phyloP scores from a whole-genome alignment of 2,329 filamentous ascomycete species.

The Neurospora crassa region DNA sequence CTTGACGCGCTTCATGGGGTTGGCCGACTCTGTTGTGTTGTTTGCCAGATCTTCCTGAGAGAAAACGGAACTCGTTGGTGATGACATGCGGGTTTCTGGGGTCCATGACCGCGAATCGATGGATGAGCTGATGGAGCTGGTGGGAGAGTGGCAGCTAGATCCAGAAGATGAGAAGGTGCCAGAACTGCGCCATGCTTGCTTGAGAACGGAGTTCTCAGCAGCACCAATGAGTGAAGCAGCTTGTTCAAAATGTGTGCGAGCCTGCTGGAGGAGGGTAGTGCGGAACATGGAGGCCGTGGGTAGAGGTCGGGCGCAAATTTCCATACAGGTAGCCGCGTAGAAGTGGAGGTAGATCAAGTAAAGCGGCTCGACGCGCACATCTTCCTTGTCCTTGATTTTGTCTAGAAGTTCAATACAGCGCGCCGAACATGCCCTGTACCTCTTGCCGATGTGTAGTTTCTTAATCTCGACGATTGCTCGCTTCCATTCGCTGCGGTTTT shows the following conservation, averaged over 20 bases:
- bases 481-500: constrained; percentile 41
- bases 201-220: constrained; percentile 31
- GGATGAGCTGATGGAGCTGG: constrained; percentile 38
- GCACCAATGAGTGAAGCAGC: constrained; percentile 38
- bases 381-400: constrained; percentile 30
- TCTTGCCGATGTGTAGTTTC: constrained; percentile 38
- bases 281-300: constrained; percentile 35
- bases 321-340: constrained; percentile 51
- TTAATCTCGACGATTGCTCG: constrained; percentile 43
- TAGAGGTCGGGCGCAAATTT: constrained; percentile 43
- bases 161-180: constrained; percentile 22
- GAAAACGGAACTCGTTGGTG: constrained; percentile 35
- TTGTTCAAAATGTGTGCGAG: constrained; percentile 40
- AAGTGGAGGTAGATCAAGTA: constrained; percentile 52
- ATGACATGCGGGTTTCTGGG: constrained; percentile 34
- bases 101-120: constrained; percentile 33
- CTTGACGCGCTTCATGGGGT: constrained; percentile 23
- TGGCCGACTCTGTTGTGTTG: constrained; percentile 12
- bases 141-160: constrained; percentile 36
- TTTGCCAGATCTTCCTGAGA: constrained; percentile 25
- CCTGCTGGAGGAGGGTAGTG: constrained; percentile 38
- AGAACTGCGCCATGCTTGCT: constrained; percentile 28
- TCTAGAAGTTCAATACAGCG: constrained; percentile 44
- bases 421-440: constrained; percentile 43
- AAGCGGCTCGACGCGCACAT: constrained; percentile 36